Base-by-base conservation (phyloP, 2,329 filamentous ascomycete species). In the Ploettnerulaceae sp. region DNA sequence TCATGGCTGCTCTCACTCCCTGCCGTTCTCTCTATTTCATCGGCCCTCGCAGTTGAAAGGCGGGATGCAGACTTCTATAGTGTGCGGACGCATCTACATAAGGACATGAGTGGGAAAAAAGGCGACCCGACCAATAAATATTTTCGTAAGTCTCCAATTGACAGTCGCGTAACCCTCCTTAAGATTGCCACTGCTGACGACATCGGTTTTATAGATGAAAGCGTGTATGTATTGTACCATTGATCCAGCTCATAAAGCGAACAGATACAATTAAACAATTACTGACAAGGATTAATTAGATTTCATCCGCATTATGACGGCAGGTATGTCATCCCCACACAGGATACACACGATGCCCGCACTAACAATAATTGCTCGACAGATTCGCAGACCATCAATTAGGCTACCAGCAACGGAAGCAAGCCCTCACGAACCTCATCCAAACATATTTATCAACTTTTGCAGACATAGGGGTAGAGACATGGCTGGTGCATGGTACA, bases 361-460 rank as follows among this genome's bases (percentile, higher is more conserved):
- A 38, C 35, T 57, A 33, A 46, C 34, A 1, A 15, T 40, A 1
- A 15, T 40, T 11, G 3, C 8, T 14, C 18, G 17, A 25, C 31
- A 63, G 58, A 45, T 76, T 71, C 49, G 64, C 66, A 35, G 58
- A 61, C 11, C 56, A 64, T 17, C 54, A 64, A n/a, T 64, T 76
- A 15, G 61, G 63, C 3, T 67, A 70, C 68, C 62, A 68, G 67
- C 61, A 60, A 48, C 62, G 60, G 32, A 59, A 53, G 47, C 43
- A 76, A 22, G 80, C 78, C 7, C 74, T 91, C 49, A 75, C 75
- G 36, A 78, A 86, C 63, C 79, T 93, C 58, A 77, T 89, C 53
- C 79, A 83, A 55, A 83, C 86, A 40, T 93, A 91, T 67, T 73
- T 93, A 39, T 71, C 75, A 33, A 82, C 79, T 41, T 83, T 86